phyloP scores from a whole-genome alignment of 2,329 filamentous ascomycete species.

The Chaetomiaceae sp. region DNA sequence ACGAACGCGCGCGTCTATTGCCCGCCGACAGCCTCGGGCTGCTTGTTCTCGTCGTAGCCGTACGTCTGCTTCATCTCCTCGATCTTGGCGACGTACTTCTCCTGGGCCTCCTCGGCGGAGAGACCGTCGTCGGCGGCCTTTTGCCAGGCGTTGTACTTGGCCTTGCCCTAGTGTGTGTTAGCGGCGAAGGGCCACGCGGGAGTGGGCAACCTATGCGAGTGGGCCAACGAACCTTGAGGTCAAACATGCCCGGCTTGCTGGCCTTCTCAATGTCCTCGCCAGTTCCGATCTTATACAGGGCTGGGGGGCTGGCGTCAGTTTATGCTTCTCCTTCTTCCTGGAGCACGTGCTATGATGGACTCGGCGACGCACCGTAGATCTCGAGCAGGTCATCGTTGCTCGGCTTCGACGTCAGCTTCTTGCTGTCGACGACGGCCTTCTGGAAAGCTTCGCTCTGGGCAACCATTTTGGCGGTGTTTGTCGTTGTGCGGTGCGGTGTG shows the following conservation, averaged over 20 bases:
- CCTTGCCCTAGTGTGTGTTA: constrained; percentile 57
- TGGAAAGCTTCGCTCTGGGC: constrained; percentile 45
- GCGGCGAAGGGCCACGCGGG: background rate
- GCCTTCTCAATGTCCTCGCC: constrained; percentile 55
- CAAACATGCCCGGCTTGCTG: constrained; percentile 61
- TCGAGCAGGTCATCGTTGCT: constrained; percentile 60
- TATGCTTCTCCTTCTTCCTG: too few relatives aligned
- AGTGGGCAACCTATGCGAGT: constrained; percentile 1
- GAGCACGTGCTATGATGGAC: too few relatives aligned
- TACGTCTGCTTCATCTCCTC: constrained; percentile 66
- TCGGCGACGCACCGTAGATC: constrained; percentile 53
- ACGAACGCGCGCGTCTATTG: constrained; percentile 12
- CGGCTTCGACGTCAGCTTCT: constrained; percentile 63
- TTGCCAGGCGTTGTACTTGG: constrained; percentile 76
- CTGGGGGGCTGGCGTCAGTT: constrained; percentile 33
- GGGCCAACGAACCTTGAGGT: constrained; percentile 55
- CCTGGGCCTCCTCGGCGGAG: constrained; percentile 64
- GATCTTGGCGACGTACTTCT: constrained; percentile 68
- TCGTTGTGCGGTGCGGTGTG: background rate
- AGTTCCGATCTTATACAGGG: constrained; percentile 53
- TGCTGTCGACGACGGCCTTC: constrained; percentile 57
- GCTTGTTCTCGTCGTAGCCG: constrained; percentile 62
- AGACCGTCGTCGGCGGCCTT: constrained; percentile 59
- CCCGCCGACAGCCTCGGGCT: constrained; percentile 50
- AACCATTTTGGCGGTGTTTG: constrained; percentile 34